Base-by-base conservation (phyloP, 306 rosid species). In the Canavalia ensiformis region DNA sequence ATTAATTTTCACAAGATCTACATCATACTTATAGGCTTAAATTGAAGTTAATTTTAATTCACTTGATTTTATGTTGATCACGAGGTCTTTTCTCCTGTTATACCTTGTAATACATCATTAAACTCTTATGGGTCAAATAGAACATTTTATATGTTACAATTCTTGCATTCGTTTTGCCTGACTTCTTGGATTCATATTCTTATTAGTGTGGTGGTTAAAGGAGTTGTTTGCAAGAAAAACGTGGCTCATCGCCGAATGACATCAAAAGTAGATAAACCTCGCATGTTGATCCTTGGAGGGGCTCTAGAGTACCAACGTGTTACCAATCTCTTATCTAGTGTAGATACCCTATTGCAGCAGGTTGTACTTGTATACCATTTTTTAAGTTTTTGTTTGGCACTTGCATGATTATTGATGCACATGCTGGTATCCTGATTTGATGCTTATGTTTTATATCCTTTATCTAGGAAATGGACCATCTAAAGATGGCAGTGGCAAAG, bases 301-400 rank as follows among this genome's bases (percentile, higher is more conserved):
- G 99, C 99, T 84, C 98, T 96, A 64, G 99, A 96, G 88, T 96
- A 96, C 87, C 99, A 96, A 84, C 92, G 98, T 55, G 96, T 96
- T 65, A 76, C 94, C 64, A 92, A 89, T 79, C 91, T 80, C 83
- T 84, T 93, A 66, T 96, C 99, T 10, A 93, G 99, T 90, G 92
- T 96, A 72, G 98, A 93, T 90, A 93, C 99, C 49, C 87, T 96
- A 83, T 81, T 93, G 88, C 99, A 96, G 94, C 99, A 96, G 99
- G 99, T 96, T 93, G 76, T 80, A 70, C 57, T 81, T 64, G 58
- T 74, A 75, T 82, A 12, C 73, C 42, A 72, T 84, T 79, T 89
- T 76, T 68, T 42, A 31, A 49, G 51, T 47, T n/a, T 74, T 76
- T 41, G 41, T 51, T 55, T 68, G 49, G 64, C 47, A 50, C 68